phyloP scores from a whole-genome alignment of 1,284 basidiomycete genomes.

The Puccinia novopanici region DNA sequence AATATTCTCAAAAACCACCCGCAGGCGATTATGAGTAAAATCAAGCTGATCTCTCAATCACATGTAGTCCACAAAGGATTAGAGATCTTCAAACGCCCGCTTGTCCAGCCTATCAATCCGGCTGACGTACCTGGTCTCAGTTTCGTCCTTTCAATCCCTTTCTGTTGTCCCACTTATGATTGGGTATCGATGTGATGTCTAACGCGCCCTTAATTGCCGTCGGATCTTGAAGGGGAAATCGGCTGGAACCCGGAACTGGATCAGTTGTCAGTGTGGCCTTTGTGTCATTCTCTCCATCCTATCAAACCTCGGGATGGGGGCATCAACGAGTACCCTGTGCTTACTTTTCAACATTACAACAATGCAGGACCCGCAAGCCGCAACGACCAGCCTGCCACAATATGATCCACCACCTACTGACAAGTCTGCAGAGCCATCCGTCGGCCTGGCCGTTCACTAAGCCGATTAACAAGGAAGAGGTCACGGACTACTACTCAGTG shows the following conservation, averaged over 20 bases:
- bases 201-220: neutral
- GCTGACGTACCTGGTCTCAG: conserved; percentile 81
- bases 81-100: conserved; percentile 70
- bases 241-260: conserved; percentile 90
- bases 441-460: conserved; percentile 82
- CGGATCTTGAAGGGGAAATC: conserved; percentile 66
- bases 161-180: neutral
- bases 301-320: neutral
- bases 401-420: conserved; percentile 78
- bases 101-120: conserved; percentile 65
- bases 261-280: conserved; percentile 70
- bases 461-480: conserved; percentile 81
- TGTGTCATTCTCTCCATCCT: conserved; percentile 10
- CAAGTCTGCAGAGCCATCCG: conserved; percentile 77
- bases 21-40: conserved; percentile 79
- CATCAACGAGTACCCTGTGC: no score
- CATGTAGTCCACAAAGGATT: conserved; percentile 84
- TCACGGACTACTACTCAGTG: conserved; percentile 62
- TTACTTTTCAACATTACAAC: no score
- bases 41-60: conserved; percentile 80
- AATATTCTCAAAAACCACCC: neutral
- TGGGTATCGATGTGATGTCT: neutral
- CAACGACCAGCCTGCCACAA: conserved; percentile 66
- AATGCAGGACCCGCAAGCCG: conserved; percentile 62
- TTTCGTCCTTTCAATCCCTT: conserved; percentile 60